A percentile compares a stretch with the other conserved stretches of the same genome.
Conservation (phyloP, 2,329 filamentous ascomycete genomes). For the Cladophialophora yegresii region DNA sequence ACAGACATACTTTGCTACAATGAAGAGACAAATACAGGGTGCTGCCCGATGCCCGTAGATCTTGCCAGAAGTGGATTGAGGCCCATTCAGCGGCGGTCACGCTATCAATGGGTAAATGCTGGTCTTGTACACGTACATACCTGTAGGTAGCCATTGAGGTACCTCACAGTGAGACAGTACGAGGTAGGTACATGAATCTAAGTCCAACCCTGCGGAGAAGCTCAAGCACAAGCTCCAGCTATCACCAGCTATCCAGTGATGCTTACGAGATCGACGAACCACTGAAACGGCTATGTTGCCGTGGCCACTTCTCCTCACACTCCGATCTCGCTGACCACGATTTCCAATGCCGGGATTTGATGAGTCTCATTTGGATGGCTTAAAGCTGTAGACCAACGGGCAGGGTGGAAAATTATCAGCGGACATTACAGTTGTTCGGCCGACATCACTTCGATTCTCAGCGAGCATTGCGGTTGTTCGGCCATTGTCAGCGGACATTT, state of each 20-base stretch:
- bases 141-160: background rate
- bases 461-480: constrained; percentile 1
- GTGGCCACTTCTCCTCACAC: constrained; percentile 1
- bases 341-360: background rate
- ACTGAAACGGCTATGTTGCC: constrained; percentile 2
- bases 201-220: constrained; percentile 3
- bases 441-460: background rate
- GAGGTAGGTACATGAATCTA: no score
- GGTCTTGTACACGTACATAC: background rate
- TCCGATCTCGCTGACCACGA: constrained; percentile 6
- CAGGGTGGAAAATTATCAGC: background rate
- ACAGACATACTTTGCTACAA: no score
- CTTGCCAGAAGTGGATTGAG: background rate
- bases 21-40: background rate
- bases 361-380: background rate
- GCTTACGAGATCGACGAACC: background rate
- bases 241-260: no score
- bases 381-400: background rate
- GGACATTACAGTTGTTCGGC: background rate
- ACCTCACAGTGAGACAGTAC: no score
- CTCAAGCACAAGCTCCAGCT: background rate
- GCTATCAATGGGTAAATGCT: background rate
- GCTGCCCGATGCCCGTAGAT: background rate
- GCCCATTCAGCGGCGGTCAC: background rate
- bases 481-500: no score